Evolutionary conservation across 345 rosid genomes (phyloP), one percentile per base, ranked within the genome.

Genomic region (Eucalyptus curtisii): DNA sequence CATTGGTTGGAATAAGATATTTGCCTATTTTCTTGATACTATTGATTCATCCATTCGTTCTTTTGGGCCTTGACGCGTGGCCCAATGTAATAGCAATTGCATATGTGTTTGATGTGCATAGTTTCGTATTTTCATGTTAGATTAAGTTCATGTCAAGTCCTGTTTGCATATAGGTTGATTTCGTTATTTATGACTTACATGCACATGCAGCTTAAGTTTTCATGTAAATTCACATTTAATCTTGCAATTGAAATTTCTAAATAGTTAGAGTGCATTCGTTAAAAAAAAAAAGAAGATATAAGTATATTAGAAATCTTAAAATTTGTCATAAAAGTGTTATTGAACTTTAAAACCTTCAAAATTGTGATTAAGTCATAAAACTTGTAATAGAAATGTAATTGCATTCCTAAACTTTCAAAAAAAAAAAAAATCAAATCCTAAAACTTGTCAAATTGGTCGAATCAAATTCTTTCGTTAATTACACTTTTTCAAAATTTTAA

Each of bases 391-490:
- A 55, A 22, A 55, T 9, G 8, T 24, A 55, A 55, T 24, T 24
- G 5, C 61, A 55, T 55, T 24, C 13, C 6, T 22, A 55, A 55
- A 22, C 3, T 55, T 55, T 0, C 2, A 55, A 22, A 22, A 20
- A 50, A 15, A 50, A 15, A 53, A 3, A 53, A 4, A 0, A 53
- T 22, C 0, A 55, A 55, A 10, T 55, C 30, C 30, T 24, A 24
- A 55, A 55, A 55, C 0, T 55, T 55, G 30, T 55, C 30, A 55
- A 9, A 55, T 55, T 55, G 1, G 0, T 55, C 3, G 0, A 22
- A 55, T 55, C 1, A 55, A 24, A 1, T 55, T 24, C 12, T 55
- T 55, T 4, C 12, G 0, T 55, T 55, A 55, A 55, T 55, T 55
- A 5, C 12, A 55, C 1, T 17, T 17, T 52, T 52, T 52, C 9